These are phyloP conservation scores for Escallonia rubra DNA, from an alignment of 129 eudicot species.

Conservation along the genomic window DNA sequence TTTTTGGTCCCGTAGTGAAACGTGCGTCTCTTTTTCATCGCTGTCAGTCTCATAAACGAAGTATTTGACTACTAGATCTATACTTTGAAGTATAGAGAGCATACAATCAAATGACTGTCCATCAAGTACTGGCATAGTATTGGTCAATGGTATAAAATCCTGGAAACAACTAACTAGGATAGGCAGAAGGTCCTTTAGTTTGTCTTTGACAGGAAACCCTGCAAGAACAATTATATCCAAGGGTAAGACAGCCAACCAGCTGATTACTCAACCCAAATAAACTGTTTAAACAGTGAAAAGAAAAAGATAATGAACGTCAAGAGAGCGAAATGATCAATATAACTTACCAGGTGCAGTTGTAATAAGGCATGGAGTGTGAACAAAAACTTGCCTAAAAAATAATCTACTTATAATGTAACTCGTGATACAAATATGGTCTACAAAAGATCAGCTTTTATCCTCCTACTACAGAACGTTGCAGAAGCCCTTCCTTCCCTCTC, in stretches of 20 bases:
- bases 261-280: not conserved
- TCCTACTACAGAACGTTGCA: too few species aligned
- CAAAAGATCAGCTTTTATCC: too few species aligned
- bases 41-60: constrained; percentile 32
- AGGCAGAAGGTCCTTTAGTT: constrained; percentile 63
- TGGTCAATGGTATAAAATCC: constrained; percentile 52
- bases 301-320: not conserved
- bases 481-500: too few species aligned
- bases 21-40: constrained; percentile 16
- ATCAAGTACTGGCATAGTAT: constrained; percentile 46
- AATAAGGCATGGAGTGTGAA: too few species aligned
- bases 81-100: constrained; percentile 62
- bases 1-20: constrained; percentile 19
- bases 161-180: constrained; percentile 67
- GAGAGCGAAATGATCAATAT: not conserved
- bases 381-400: too few species aligned
- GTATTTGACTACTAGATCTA: constrained; percentile 53
- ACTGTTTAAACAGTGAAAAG: not conserved
- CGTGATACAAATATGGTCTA: too few species aligned
- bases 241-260: not conserved
- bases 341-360: too few species aligned
- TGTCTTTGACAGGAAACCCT: constrained; percentile 43
- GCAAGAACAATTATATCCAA: constrained; percentile 14
- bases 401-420: too few species aligned
- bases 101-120: constrained; percentile 79